phyloP scores from a whole-genome alignment of 1,284 basidiomycete genomes.

The Microbotryum scabiosae region DNA sequence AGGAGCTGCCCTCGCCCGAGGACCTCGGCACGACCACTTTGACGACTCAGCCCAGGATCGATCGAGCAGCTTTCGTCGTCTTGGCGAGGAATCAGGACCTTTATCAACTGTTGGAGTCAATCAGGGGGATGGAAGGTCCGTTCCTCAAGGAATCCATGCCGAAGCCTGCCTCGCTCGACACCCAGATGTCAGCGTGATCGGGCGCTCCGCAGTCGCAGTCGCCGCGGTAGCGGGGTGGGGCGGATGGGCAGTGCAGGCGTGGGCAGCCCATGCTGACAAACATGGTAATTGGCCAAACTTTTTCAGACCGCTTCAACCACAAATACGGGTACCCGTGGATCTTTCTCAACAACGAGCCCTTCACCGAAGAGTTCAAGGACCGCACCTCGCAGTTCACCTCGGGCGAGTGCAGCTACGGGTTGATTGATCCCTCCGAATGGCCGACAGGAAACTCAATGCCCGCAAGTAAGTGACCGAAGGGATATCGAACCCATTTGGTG shows the following conservation, averaged over 20 bases:
- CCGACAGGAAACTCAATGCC: too few species aligned
- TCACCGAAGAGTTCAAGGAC: slow-evolving; percentile 40
- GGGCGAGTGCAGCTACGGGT: slow-evolving; percentile 52
- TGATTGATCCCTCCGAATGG: slow-evolving; percentile 46
- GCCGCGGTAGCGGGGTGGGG: too few species aligned
- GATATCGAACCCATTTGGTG: too few species aligned
- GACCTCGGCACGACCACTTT: too few species aligned
- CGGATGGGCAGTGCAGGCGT: too few species aligned
- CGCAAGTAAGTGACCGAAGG: too few species aligned
- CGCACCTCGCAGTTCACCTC: slow-evolving; percentile 35
- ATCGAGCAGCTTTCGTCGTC: slow-evolving; percentile 36
- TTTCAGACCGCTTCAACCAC: slow-evolving; percentile 36
- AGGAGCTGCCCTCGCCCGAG: too few species aligned
- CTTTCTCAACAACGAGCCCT: slow-evolving; percentile 42
- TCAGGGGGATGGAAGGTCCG: slow-evolving; percentile 27
- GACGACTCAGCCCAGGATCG: too few species aligned
- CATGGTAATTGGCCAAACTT: not conserved
- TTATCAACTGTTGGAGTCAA: slow-evolving; percentile 32
- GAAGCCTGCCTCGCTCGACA: not conserved
- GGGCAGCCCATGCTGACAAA: too few species aligned
- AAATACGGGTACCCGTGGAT: slow-evolving; percentile 41
- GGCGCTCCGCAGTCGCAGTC: too few species aligned
- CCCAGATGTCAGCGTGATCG: not conserved
- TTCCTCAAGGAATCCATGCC: slow-evolving; percentile 5
- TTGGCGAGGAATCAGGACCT: slow-evolving; percentile 39